Evolutionary conservation across 495 filamentous ascomycete species (phyloP).

Genomic region (Podospora conica): DNA sequence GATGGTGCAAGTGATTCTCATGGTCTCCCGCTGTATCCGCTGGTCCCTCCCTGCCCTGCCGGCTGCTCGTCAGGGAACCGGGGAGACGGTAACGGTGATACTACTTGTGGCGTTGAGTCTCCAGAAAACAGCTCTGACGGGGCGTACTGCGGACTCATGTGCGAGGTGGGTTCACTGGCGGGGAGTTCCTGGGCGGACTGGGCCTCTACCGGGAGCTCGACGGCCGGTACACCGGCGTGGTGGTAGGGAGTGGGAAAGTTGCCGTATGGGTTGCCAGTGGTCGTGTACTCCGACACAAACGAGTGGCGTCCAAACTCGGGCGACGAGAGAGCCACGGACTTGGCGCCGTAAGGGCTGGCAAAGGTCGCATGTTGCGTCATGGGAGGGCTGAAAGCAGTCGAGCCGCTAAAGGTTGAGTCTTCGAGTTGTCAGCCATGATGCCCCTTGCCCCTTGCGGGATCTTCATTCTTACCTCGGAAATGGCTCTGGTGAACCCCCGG

Average conservation of each 20-base stretch:
- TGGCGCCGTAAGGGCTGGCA: neutral
- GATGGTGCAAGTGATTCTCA: too few relatives aligned
- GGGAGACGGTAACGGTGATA: too few relatives aligned
- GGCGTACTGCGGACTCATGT: too few relatives aligned
- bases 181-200: neutral
- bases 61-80: too few relatives aligned
- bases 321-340: neutral
- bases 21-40: too few relatives aligned
- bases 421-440: neutral
- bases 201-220: neutral
- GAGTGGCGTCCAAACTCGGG: neutral
- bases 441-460: neutral
- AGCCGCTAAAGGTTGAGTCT: neutral
- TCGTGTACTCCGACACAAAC: neutral
- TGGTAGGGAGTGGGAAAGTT: neutral
- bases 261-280: neutral
- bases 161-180: neutral
- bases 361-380: neutral
- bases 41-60: too few relatives aligned
- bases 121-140: too few relatives aligned
- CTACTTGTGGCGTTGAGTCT: too few relatives aligned
- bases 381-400: neutral
- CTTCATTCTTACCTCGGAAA: neutral
- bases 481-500: neutral
- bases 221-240: neutral